Evolutionary conservation across 2,329 filamentous ascomycete species (phyloP).

Genomic region (Monosporascus sp.): DNA sequence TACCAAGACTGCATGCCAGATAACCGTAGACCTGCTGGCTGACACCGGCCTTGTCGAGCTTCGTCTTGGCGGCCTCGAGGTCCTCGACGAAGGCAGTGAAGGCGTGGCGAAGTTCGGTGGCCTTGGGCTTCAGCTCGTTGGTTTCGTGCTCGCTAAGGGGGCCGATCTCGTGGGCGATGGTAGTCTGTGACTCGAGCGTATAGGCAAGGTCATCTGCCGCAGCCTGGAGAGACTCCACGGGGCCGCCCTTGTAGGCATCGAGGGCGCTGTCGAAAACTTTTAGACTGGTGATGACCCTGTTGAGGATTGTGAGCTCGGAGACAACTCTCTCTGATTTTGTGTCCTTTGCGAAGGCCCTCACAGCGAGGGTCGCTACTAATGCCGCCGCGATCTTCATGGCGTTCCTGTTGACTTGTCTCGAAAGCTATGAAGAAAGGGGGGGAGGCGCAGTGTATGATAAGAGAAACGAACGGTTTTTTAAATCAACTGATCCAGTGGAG

Average conservation of each 20-base stretch:
- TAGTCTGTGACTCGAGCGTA: background rate
- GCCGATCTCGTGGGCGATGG: background rate
- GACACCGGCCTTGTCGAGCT: background rate
- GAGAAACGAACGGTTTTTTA: too few relatives aligned
- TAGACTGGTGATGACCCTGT: background rate
- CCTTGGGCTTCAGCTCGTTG: background rate
- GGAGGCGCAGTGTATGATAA: background rate
- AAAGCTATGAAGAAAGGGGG: background rate
- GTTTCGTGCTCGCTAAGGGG: background rate
- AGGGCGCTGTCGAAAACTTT: background rate
- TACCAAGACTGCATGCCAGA: background rate
- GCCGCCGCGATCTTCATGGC: background rate
- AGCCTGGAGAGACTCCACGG: background rate
- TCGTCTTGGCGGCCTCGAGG: background rate
- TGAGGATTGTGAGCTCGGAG: background rate
- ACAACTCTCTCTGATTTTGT: background rate
- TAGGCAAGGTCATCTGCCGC: background rate
- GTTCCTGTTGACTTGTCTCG: background rate
- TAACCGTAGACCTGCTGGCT: background rate
- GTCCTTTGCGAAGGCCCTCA: background rate
- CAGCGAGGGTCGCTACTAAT: background rate
- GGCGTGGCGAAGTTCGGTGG: background rate
- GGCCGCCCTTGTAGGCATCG: background rate
- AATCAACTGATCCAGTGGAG: too few relatives aligned
- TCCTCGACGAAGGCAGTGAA: background rate